Evolutionary conservation across 2,329 filamentous ascomycete species (phyloP).

Genomic region (Fusarium sp.): DNA sequence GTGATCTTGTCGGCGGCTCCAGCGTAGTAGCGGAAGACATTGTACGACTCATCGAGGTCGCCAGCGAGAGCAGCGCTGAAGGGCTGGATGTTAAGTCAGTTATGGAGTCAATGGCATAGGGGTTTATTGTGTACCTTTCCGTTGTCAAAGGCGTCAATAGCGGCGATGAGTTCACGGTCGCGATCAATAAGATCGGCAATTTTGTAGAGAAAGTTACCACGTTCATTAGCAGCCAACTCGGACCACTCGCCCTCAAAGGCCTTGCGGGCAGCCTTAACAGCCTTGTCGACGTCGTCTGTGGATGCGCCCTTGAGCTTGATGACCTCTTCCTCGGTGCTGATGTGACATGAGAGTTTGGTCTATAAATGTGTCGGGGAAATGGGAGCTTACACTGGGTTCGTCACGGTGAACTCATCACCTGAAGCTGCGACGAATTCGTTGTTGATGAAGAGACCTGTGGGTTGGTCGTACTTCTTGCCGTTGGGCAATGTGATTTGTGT

Average conservation of each 20-base stretch:
- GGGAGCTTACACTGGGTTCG: conserved; percentile 37
- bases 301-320: conserved; percentile 43
- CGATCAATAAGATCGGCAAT: conserved; percentile 42
- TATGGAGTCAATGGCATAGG: rapidly evolving
- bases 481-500: conserved; percentile 45
- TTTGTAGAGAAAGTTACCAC: conserved; percentile 44
- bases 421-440: conserved; percentile 46
- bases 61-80: conserved; percentile 63
- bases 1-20: conserved; percentile 79
- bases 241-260: conserved; percentile 47
- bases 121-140: conserved; percentile 31
- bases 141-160: conserved; percentile 46
- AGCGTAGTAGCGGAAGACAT: conserved; percentile 74
- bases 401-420: conserved; percentile 43
- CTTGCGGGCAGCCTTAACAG: conserved; percentile 42
- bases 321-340: conserved; percentile 43
- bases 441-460: conserved; percentile 49
- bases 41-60: conserved; percentile 62
- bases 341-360: neutral
- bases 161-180: conserved; percentile 45
- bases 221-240: conserved; percentile 40
- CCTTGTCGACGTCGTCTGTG: conserved; percentile 40
- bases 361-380: rapidly evolving
- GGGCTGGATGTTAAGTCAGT: conserved; percentile 16
- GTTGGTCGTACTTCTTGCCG: conserved; percentile 56